Conservation (phyloP, 2,329 filamentous ascomycete species). For the Neofusicoccum sp. region DNA sequence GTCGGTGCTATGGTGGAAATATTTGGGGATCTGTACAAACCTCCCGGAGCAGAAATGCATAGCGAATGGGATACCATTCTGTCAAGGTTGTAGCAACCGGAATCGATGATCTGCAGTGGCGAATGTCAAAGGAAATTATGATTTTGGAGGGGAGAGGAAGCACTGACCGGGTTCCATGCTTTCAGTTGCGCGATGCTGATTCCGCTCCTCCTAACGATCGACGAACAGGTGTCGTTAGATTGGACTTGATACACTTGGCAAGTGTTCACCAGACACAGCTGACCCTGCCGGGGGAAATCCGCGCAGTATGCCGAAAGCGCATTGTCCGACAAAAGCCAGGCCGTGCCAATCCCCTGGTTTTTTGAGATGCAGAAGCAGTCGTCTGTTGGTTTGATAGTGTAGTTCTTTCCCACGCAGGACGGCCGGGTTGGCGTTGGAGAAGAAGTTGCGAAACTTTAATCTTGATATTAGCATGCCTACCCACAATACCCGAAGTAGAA, state of each 20-base stretch:
- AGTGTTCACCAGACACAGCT: not conserved
- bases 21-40: not conserved
- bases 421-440: not conserved
- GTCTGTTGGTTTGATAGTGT: not conserved
- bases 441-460: not conserved
- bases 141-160: accelerated
- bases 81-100: not conserved
- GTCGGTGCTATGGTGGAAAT: not conserved
- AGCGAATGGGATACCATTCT: not conserved
- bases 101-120: not conserved
- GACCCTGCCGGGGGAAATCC: not conserved
- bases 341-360: not conserved
- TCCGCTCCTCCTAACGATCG: too few relatives aligned
- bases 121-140: not conserved
- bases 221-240: not conserved
- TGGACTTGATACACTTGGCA: not conserved
- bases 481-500: not conserved
- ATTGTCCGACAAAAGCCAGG: not conserved
- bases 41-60: not conserved
- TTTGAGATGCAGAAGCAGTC: not conserved
- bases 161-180: not conserved
- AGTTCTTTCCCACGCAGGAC: not conserved
- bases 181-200: not conserved
- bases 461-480: too few relatives aligned
- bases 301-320: not conserved